Conservation (phyloP, 495 filamentous ascomycete species). For the Aspergillus mulundensis region DNA sequence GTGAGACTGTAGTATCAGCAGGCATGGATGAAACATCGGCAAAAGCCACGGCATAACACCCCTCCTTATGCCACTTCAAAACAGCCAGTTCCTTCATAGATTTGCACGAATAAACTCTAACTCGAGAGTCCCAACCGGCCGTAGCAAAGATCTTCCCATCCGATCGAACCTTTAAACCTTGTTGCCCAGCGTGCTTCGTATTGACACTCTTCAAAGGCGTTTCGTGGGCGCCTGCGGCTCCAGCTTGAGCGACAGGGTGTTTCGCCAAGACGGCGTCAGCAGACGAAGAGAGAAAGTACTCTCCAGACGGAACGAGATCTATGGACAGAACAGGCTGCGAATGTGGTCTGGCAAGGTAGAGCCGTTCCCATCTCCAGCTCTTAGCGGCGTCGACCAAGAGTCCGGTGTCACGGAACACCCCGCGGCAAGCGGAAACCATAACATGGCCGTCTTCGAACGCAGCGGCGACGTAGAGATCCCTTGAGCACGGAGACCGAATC, state of each 20-base stretch:
- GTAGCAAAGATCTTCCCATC: slow-evolving; percentile 86
- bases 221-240: slow-evolving; percentile 11
- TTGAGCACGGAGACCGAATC: slow-evolving; percentile 32
- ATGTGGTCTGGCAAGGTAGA: slow-evolving; percentile 67
- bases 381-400: slow-evolving; percentile 3
- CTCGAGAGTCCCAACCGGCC: slow-evolving; percentile 83
- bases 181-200: slow-evolving; percentile 88
- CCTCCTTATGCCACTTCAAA: slow-evolving; percentile 90
- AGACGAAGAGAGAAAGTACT: slow-evolving; percentile 74
- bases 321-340: slow-evolving; percentile 83
- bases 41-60: slow-evolving; percentile 84
- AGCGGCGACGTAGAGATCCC: slow-evolving; percentile 52
- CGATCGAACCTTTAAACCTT: slow-evolving; percentile 68
- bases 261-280: slow-evolving; percentile 69
- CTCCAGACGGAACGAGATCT: slow-evolving; percentile 51
- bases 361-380: slow-evolving; percentile 52
- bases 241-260: slow-evolving; percentile 50
- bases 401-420: slow-evolving; percentile 11
- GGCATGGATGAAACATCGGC: slow-evolving; percentile 33
- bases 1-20: neutral
- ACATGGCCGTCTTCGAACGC: slow-evolving; percentile 86
- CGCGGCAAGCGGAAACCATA: slow-evolving; percentile 48
- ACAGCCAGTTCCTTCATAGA: slow-evolving; percentile 88
- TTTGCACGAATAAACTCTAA: slow-evolving; percentile 76
- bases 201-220: slow-evolving; percentile 56